A percentile compares a stretch with the other conserved stretches of the same genome.
Conservation (phyloP, 2,329 filamentous ascomycete genomes). For the Xylariaceae sp. region DNA sequence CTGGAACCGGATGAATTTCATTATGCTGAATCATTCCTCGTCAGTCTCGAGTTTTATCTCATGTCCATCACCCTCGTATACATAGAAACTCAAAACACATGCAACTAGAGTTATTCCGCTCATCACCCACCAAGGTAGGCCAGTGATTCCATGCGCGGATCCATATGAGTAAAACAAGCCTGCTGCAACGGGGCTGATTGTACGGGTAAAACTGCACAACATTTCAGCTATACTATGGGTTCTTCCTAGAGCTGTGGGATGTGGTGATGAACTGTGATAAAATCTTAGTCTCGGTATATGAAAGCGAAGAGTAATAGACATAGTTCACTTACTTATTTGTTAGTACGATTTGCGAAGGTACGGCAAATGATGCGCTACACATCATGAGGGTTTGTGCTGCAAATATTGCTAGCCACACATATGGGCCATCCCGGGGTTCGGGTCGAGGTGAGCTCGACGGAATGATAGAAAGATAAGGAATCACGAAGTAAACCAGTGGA, state of each 20-base stretch:
- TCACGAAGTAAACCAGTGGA: constrained; percentile 20
- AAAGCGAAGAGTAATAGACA: not conserved
- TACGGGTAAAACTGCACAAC: constrained; percentile 21
- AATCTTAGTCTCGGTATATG: not conserved
- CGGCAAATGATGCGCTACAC: constrained; percentile 19
- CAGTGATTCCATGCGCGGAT: constrained; percentile 14
- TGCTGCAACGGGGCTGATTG: constrained; percentile 15
- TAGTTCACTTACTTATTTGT: constrained; percentile 24
- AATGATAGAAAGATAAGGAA: constrained; percentile 19
- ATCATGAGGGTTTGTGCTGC: constrained; percentile 19
- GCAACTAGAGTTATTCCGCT: constrained; percentile 16
- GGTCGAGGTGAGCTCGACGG: constrained; percentile 20
- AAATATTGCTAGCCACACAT: constrained; percentile 20
- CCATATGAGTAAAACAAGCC: constrained; percentile 22
- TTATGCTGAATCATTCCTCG: not conserved
- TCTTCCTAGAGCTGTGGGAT: constrained; percentile 20
- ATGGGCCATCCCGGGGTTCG: constrained; percentile 5
- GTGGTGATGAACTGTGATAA: constrained; percentile 9
- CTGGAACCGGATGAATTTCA: not conserved
- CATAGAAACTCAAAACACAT: constrained; percentile 16
- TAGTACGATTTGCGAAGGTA: constrained; percentile 21
- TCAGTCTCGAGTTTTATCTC: constrained; percentile 18
- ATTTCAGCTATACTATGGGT: constrained; percentile 22
- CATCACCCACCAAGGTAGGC: constrained; percentile 19
- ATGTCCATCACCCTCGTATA: constrained; percentile 17